Conservation (phyloP, 345 rosid species). For the Eucalyptus shirleyi region DNA sequence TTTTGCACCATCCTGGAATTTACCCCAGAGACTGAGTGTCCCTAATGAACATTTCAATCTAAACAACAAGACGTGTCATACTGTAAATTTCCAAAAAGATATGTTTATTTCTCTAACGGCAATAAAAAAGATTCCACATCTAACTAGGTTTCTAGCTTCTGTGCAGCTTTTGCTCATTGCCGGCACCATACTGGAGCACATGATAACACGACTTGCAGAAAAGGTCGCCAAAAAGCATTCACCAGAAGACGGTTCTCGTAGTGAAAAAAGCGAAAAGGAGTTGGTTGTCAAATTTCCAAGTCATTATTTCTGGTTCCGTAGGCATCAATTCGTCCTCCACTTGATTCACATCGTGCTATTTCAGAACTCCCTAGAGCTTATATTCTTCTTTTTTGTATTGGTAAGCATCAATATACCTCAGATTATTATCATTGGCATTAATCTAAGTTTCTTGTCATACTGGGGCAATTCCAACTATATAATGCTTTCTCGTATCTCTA, state of each 20-base stretch:
- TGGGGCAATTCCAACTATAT: not conserved
- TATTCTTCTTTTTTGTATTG: slow-evolving; percentile 67
- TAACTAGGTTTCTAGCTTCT: not conserved
- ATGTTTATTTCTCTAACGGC: not conserved
- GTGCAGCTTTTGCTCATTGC: slow-evolving; percentile 58
- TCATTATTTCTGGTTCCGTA: slow-evolving; percentile 52
- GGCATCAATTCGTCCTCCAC: slow-evolving; percentile 37
- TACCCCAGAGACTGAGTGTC: not conserved
- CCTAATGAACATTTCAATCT: not conserved
- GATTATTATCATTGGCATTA: not conserved
- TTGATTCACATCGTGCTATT: slow-evolving; percentile 70
- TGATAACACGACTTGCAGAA: slow-evolving; percentile 50
- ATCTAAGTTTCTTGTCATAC: not conserved
- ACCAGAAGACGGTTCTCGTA: too few species aligned
- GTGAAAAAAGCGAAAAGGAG: slow-evolving; percentile 8
- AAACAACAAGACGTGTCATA: not conserved
- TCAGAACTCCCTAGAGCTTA: slow-evolving; percentile 74
- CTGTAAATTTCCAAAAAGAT: not conserved
- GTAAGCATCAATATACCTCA: slow-evolving; percentile 2
- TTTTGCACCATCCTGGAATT: not conserved
- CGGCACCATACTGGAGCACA: slow-evolving; percentile 66
- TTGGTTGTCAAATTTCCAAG: slow-evolving; percentile 48
- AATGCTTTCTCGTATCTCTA: not conserved
- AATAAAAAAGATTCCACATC: not conserved
- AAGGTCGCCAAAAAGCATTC: slow-evolving; percentile 44